Conservation (phyloP, 2,329 filamentous ascomycete species). For the Neopestalotiopsis sp. region DNA sequence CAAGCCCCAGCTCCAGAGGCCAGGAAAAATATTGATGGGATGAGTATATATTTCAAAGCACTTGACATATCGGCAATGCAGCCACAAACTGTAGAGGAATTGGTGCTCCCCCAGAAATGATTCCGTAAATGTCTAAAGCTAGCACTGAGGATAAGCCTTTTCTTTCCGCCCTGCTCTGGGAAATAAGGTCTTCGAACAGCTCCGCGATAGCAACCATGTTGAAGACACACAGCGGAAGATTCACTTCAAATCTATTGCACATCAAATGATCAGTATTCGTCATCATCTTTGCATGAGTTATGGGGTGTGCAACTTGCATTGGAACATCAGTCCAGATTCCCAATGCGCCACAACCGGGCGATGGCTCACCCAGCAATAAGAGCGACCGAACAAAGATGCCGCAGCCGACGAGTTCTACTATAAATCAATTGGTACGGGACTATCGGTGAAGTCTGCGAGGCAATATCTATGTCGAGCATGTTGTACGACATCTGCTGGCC, state of each 20-base stretch:
- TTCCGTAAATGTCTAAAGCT: no score
- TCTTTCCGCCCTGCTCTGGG: no score
- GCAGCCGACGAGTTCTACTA: slow-evolving; percentile 22
- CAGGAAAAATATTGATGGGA: not conserved
- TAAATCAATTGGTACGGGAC: slow-evolving; percentile 23
- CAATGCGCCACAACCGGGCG: slow-evolving; percentile 26
- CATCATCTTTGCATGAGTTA: not conserved
- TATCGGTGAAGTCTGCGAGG: slow-evolving; percentile 23
- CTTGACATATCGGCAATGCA: not conserved
- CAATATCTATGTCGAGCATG: slow-evolving; percentile 3
- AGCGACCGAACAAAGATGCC: slow-evolving; percentile 21
- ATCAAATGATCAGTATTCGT: no score
- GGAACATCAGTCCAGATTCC: slow-evolving; percentile 25
- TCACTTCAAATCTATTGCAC: slow-evolving; percentile 22
- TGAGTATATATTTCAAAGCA: not conserved
- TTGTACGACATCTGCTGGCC: not conserved
- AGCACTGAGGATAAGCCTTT: no score
- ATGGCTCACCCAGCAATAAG: slow-evolving; percentile 30
- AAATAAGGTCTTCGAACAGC: not conserved
- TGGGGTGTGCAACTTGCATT: not conserved
- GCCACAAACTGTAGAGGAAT: not conserved
- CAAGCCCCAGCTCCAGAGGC: not conserved
- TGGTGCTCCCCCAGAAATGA: no score
- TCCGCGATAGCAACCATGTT: slow-evolving; percentile 23
- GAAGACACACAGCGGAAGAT: slow-evolving; percentile 22